Evolutionary conservation across 1,284 basidiomycete genomes (phyloP), one percentile per base, ranked within the genome.

Genomic region (Amylostereum areolatum): DNA sequence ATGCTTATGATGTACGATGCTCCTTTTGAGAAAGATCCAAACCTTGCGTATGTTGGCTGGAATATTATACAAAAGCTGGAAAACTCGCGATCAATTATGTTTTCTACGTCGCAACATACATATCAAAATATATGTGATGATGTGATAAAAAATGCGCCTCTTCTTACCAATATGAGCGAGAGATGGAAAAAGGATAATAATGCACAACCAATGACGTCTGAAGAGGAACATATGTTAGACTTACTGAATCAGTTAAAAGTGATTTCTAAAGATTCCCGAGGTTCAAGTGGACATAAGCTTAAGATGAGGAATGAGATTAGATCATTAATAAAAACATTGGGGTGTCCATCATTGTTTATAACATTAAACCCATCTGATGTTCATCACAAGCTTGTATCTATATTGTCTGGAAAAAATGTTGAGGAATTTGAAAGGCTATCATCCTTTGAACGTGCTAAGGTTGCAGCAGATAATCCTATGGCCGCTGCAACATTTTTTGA

Each of bases 291-390:
- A 1, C 28, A 40, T 6, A 48, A 48, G 18, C 5, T 48, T 5
- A n/a, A 18, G 4, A 35, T 47, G 36, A 9, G 52, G 0, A 57
- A 57, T 40, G 50, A 57, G 10, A 50, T 50, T 18, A 33, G 57
- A 1, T 55, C 29, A 0, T n/a, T 63, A 3, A 57, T 62, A 30
- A 50, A 54, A 2, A 28, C 39, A 2, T 18, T 48, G 7, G 57
- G 63, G 0, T 30, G 56, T 3, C 63, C 62, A 0, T 57, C 55
- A 7, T 53, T 63, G 25, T 64, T 56, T 43, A 35, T 64, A 0
- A 64, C 59, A 0, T 11, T 63, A 27, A 43, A 8, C 25, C 41
- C 41, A n/a, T 5, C 41, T 6, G 41, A 43, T 28, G 41, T 43
- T 28, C 25, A 24, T 6, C 6, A 5, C 27, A 4, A 11, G 5